These are phyloP conservation scores for Platanthera zijinensis DNA, from an alignment of 106 monocot species.

Conservation along the genomic window DNA sequence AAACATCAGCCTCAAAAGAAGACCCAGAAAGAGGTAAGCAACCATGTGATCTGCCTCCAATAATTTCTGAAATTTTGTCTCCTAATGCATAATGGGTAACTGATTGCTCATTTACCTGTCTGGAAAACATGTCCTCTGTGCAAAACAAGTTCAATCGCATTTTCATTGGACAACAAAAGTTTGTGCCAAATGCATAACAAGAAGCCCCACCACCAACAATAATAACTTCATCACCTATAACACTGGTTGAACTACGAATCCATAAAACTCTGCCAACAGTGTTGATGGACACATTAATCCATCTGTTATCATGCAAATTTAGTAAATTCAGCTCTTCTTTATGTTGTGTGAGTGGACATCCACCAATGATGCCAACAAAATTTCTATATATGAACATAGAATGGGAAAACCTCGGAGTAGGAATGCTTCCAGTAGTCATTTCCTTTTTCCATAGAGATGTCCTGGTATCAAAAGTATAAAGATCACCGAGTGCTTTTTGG, in stretches of 20 bases:
- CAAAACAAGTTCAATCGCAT: constrained; percentile 44
- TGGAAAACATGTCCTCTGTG: not conserved
- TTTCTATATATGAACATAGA: constrained; percentile 74
- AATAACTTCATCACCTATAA: constrained; percentile 65
- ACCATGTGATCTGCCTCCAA: not conserved
- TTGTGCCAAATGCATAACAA: constrained; percentile 98
- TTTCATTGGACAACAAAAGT: constrained; percentile 70
- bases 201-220: constrained; percentile 88
- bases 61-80: not conserved
- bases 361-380: constrained; percentile 80
- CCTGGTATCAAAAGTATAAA: constrained; percentile 63
- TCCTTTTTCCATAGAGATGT: constrained; percentile 44
- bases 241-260: constrained; percentile 61
- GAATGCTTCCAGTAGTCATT: constrained; percentile 46
- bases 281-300: constrained; percentile 44
- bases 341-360: constrained; percentile 61
- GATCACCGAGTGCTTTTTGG: constrained; percentile 60
- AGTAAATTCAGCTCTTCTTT: constrained; percentile 51
- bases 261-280: constrained; percentile 48
- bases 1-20: constrained; percentile 3
- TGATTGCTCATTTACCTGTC: constrained; percentile 8
- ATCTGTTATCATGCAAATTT: constrained; percentile 36
- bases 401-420: constrained; percentile 90
- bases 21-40: not conserved
- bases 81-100: not conserved